Evolutionary conservation across 2,329 filamentous ascomycete genomes (phyloP).

Genomic region (Penicillium sp.): DNA sequence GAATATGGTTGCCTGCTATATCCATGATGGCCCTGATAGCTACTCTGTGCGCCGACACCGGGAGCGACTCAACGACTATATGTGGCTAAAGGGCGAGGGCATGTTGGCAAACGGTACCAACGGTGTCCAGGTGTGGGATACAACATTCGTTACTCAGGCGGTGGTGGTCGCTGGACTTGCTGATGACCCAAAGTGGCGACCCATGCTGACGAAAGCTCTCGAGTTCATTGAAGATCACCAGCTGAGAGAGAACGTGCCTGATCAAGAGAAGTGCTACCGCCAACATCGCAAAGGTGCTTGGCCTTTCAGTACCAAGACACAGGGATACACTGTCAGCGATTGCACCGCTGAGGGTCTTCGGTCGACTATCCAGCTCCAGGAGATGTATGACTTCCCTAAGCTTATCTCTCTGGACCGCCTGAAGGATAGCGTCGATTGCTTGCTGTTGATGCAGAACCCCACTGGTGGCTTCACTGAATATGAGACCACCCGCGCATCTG

Average conservation of each 20-base stretch:
- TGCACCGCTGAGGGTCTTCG: constrained; percentile 92
- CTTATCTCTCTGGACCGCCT: constrained; percentile 75
- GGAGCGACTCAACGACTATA: constrained; percentile 77
- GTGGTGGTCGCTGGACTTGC: constrained; percentile 76
- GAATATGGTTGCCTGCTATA: constrained; percentile 85
- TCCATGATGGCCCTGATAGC: constrained; percentile 76
- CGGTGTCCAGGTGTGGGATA: constrained; percentile 98
- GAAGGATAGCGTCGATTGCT: constrained; percentile 83
- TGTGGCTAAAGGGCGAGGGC: constrained; percentile 91
- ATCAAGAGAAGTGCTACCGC: constrained; percentile 80
- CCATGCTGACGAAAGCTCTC: constrained; percentile 80
- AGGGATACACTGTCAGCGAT: constrained; percentile 94
- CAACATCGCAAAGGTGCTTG: constrained; percentile 91
- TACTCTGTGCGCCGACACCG: constrained; percentile 72
- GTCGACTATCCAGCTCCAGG: constrained; percentile 79
- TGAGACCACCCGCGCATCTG: constrained; percentile 75
- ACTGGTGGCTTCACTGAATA: constrained; percentile 89
- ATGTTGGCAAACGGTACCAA: constrained; percentile 97
- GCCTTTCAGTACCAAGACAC: constrained; percentile 89
- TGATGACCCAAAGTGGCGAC: constrained; percentile 72
- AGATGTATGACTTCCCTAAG: constrained; percentile 70
- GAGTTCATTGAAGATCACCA: constrained; percentile 89
- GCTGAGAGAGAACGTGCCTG: constrained; percentile 76
- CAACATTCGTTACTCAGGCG: constrained; percentile 82
- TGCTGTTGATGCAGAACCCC: constrained; percentile 86